Percentiles rank a stretch among this genome's conserved stretches.
Evolutionary conservation across 1,284 basidiomycete species (phyloP).

Genomic region (Microbotryum intermedium): DNA sequence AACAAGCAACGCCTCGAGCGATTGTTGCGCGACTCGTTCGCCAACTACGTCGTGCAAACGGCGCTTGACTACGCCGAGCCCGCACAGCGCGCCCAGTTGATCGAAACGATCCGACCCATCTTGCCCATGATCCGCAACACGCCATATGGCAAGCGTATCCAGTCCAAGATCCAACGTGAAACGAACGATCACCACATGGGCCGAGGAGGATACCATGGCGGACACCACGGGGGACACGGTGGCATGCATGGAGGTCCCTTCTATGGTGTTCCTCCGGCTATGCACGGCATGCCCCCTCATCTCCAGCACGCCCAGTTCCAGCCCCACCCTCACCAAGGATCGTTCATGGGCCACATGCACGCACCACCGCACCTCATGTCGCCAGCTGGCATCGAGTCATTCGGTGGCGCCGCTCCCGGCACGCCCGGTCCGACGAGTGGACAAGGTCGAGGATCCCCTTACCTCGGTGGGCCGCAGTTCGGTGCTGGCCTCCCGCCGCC

Average conservation of each 20-base stretch:
- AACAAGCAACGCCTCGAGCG: conserved; percentile 93
- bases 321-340: conserved; percentile 12
- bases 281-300: conserved; percentile 14
- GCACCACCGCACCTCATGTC: conserved; percentile 11
- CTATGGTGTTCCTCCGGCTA: conserved; percentile 12
- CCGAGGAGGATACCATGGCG: conserved; percentile 9
- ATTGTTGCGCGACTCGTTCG: conserved; percentile 69
- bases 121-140: conserved; percentile 89
- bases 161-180: conserved; percentile 73
- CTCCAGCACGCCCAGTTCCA: conserved; percentile 6
- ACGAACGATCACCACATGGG: conserved; percentile 15
- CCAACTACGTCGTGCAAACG: conserved; percentile 52
- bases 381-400: conserved; percentile 6
- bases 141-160: conserved; percentile 93
- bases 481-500: conserved; percentile 8
- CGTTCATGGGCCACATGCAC: conserved; percentile 7
- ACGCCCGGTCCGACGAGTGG: too few relatives aligned
- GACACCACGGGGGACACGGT: conserved; percentile 13
- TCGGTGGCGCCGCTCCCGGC: conserved; percentile 4
- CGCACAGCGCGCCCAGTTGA: conserved; percentile 63
- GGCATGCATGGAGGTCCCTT: conserved; percentile 14
- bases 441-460: conserved; percentile 1
- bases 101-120: conserved; percentile 93
- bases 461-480: conserved; percentile 7
- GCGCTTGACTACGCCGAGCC: conserved; percentile 92